phyloP scores from a whole-genome alignment of 768 basidiomycete species.

The Lenzites betulinus region DNA sequence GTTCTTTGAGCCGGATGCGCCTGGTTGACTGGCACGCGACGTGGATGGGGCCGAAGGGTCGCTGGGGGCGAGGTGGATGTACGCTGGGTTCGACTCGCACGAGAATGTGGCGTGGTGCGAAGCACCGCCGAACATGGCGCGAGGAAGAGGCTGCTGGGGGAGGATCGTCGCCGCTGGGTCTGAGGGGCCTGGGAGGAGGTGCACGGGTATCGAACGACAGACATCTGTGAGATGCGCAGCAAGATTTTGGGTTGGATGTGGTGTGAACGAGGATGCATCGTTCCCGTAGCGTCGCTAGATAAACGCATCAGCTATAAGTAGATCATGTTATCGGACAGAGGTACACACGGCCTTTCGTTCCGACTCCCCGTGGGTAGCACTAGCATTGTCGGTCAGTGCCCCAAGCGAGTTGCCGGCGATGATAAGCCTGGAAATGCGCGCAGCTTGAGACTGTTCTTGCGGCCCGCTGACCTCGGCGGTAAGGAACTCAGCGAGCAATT shows the following conservation, averaged over 20 bases:
- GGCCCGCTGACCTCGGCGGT: slow-evolving; percentile 78
- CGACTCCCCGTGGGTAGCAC: slow-evolving; percentile 29
- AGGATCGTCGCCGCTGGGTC: slow-evolving; percentile 90
- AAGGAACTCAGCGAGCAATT: slow-evolving; percentile 90
- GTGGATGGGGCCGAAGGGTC: slow-evolving; percentile 8
- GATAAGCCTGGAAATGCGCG: slow-evolving; percentile 81
- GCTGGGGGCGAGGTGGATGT: slow-evolving; percentile 58
- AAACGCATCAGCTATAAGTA: slow-evolving; percentile 12
- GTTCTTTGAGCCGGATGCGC: slow-evolving; percentile 15
- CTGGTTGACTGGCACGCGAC: slow-evolving; percentile 13
- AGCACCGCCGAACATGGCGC: slow-evolving; percentile 79
- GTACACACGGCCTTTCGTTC: slow-evolving; percentile 60
- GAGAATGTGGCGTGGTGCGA: slow-evolving; percentile 63
- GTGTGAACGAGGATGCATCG: slow-evolving; percentile 65
- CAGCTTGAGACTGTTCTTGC: slow-evolving; percentile 62
- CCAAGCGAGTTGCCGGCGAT: slow-evolving; percentile 89
- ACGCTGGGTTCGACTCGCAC: slow-evolving; percentile 89
- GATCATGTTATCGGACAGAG: background rate
- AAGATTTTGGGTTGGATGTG: slow-evolving; percentile 73
- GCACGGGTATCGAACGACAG: slow-evolving; percentile 76
- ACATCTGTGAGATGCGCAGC: slow-evolving; percentile 75
- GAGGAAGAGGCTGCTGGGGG: slow-evolving; percentile 92
- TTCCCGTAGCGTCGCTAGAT: slow-evolving; percentile 65
- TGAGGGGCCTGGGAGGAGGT: slow-evolving; percentile 82
- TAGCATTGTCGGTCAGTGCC: slow-evolving; percentile 42